Conservation (phyloP, 108 stramenopile species). For the Cylindrotheca closterium region DNA sequence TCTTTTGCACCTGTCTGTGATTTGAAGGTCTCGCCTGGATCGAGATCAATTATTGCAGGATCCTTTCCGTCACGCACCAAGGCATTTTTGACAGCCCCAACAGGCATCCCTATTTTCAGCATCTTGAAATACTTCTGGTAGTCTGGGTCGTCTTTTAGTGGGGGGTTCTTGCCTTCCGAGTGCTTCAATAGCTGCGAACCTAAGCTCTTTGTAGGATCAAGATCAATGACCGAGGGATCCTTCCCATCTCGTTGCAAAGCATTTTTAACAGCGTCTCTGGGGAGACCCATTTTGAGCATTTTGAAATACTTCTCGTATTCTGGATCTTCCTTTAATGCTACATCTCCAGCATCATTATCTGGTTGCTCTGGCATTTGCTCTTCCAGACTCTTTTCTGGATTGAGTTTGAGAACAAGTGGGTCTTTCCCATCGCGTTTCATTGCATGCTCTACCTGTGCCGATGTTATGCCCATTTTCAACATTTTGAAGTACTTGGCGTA, state of each 20-base stretch:
- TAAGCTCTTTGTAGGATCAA: constrained; percentile 65
- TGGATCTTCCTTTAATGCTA: constrained; percentile 75
- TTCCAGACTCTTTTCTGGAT: constrained; percentile 56
- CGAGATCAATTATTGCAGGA: constrained; percentile 58
- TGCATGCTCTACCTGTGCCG: constrained; percentile 73
- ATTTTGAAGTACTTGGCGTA: constrained; percentile 84
- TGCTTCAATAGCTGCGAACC: constrained; percentile 33
- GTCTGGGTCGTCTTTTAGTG: constrained; percentile 62
- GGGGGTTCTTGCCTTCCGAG: constrained; percentile 32
- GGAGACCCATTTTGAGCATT: constrained; percentile 76
- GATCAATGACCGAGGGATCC: constrained; percentile 72
- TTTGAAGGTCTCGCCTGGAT: constrained; percentile 47
- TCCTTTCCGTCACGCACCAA: constrained; percentile 55
- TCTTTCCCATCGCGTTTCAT: constrained; percentile 68
- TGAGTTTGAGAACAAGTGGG: constrained; percentile 54
- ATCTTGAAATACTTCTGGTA: constrained; percentile 69
- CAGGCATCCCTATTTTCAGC: constrained; percentile 53
- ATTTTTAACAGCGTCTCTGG: constrained; percentile 66
- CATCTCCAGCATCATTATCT: constrained; percentile 28
- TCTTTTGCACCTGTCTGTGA: constrained; percentile 29
- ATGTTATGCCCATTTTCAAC: constrained; percentile 69
- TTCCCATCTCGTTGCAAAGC: constrained; percentile 69
- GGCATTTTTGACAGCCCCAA: constrained; percentile 56
- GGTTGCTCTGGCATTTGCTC: constrained; percentile 29
- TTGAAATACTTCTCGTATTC: constrained; percentile 77